A percentile compares a stretch with the other conserved stretches of the same genome.
Evolutionary conservation across 1,139 yeast species (phyloP).

Genomic region (Saccharomyces hybrid): DNA sequence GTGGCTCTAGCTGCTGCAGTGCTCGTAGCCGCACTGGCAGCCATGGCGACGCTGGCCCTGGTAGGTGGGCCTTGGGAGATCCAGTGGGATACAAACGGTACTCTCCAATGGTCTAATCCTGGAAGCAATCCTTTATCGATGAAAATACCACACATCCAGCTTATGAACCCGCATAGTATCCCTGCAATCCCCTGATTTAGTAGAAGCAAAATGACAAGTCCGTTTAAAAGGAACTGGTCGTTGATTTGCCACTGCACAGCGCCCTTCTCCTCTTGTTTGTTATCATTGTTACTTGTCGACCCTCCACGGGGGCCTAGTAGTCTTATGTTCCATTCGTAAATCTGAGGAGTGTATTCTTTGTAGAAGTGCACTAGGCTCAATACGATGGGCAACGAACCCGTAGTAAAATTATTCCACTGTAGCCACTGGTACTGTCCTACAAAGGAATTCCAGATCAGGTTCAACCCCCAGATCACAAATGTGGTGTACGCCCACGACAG

Average conservation of each 20-base stretch:
- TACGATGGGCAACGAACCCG: slow-evolving; percentile 25
- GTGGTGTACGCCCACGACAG: slow-evolving; percentile 24
- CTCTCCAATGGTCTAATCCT: slow-evolving; percentile 22
- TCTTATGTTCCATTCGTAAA: slow-evolving; percentile 26
- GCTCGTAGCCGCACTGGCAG: slow-evolving; percentile 2
- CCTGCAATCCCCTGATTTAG: slow-evolving; percentile 29
- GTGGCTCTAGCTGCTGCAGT: slow-evolving; percentile 2
- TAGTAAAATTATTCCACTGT: slow-evolving; percentile 24
- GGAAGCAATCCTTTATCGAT: slow-evolving; percentile 27
- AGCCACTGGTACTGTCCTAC: slow-evolving; percentile 9
- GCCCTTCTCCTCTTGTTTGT: slow-evolving; percentile 7
- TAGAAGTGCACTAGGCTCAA: slow-evolving; percentile 28
- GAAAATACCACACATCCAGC: slow-evolving; percentile 30
- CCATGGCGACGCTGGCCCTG: background rate
- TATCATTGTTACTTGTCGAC: slow-evolving; percentile 7
- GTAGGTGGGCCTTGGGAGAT: slow-evolving; percentile 3
- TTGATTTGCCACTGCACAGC: slow-evolving; percentile 20
- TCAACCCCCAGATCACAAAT: slow-evolving; percentile 10
- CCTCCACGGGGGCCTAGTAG: slow-evolving; percentile 21
- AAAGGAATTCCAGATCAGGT: slow-evolving; percentile 12
- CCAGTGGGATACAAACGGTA: slow-evolving; percentile 14
- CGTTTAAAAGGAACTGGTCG: slow-evolving; percentile 27
- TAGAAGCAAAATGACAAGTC: slow-evolving; percentile 17
- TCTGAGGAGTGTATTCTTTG: slow-evolving; percentile 30
- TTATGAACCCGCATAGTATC: slow-evolving; percentile 21